Conservation (phyloP, 129 eudicot species). For the Tagetes patula region DNA sequence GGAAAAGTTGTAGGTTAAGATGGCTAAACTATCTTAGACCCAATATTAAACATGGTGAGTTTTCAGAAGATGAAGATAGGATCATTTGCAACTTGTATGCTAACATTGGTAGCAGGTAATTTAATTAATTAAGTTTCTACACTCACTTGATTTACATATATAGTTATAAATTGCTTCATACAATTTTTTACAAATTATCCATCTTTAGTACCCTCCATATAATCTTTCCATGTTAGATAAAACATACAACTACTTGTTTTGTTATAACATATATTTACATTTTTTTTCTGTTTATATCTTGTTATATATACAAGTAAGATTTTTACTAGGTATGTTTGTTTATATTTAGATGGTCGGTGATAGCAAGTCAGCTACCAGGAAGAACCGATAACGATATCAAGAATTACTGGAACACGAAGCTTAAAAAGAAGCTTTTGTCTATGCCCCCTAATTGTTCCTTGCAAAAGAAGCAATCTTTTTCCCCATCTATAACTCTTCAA, state of each 20-base stretch:
- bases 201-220: slow-evolving; percentile 19
- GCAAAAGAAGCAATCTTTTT: slow-evolving; percentile 32
- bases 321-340: neutral
- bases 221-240: slow-evolving; percentile 21
- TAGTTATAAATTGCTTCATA: neutral
- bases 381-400: slow-evolving; percentile 89
- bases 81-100: slow-evolving; percentile 78
- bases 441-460: slow-evolving; percentile 28
- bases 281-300: no score
- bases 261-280: neutral
- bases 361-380: slow-evolving; percentile 80
- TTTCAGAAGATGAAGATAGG: slow-evolving; percentile 83
- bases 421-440: slow-evolving; percentile 75
- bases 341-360: slow-evolving; percentile 78
- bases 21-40: slow-evolving; percentile 95
- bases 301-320: no score
- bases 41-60: slow-evolving; percentile 91
- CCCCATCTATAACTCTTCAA: slow-evolving; percentile 25
- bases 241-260: slow-evolving; percentile 12
- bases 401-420: slow-evolving; percentile 93
- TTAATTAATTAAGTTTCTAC: no score
- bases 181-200: slow-evolving; percentile 16
- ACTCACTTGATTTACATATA: no score
- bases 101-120: slow-evolving; percentile 92
- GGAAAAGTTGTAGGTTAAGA: slow-evolving; percentile 75